Evolutionary conservation across 345 rosid genomes (phyloP), one percentile per base, ranked within the genome.

Genomic region (Acer campestre): DNA sequence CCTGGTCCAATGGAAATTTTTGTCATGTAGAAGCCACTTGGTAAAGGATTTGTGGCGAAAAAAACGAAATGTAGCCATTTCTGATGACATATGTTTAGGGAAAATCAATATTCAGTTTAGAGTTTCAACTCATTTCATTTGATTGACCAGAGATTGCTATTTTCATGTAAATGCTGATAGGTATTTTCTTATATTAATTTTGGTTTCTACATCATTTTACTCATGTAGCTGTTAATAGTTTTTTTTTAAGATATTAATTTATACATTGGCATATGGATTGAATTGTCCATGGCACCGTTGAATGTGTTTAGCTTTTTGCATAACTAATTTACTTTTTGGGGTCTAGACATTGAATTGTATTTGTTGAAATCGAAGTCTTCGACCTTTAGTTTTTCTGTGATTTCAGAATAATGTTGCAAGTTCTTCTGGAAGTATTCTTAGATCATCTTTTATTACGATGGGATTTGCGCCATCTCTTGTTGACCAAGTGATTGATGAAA

Each of bases 371-470:
- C 62, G 2, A 42, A 42, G 20, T 73, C 77, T 80, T 76, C 65
- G 18, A 29, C 70, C 63, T 22, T 51, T 64, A 74, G 1, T 73
- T 65, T 27, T n/a, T 77, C 64, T 78, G 65, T n/a, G 10, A 68
- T 69, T 81, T 71, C 89, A 96, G 99, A 86, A 86, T 56, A 81
- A 85, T 80, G 84, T 73, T 59, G 92, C 99, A 77, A 92, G 98
- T 78, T 94, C 99, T 78, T 92, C 98, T 31, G 87, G 89, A 79
- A 88, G 88, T 88, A 77, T 82, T 76, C 73, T 85, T 10, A 88
- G 90, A 80, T 89, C 97, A 14, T 85, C 84, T 73, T 80, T 96
- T 27, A 77, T 84, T 69, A 97, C 85, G 83, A 94, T 96, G 99
- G 97, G 99, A 48, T 96, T 87, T 81, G 63, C 73, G 29, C 82